These are phyloP conservation scores for Mortierella sp. DNA, from an alignment of 371 early-diverging fungal species.

Conservation along the genomic window DNA sequence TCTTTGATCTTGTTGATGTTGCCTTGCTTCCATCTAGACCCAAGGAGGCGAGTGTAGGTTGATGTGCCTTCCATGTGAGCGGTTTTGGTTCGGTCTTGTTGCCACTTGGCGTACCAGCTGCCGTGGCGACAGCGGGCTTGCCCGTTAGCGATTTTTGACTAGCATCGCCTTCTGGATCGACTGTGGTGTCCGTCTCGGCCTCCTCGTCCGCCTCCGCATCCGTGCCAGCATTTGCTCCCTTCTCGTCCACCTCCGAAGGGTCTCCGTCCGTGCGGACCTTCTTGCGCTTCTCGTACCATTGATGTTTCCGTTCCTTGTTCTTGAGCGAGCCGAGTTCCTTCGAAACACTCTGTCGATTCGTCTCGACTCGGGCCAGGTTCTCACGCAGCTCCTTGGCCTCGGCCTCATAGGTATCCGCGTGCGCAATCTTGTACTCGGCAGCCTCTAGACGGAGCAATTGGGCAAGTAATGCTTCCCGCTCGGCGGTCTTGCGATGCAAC, in stretches of 20 bases:
- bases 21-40: conserved; percentile 1
- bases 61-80: conserved; percentile 27
- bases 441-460: conserved; percentile 45
- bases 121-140: conserved; percentile 9
- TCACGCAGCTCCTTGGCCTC: conserved; percentile 38
- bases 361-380: conserved; percentile 56
- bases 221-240: conserved; percentile 25
- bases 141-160: conserved; percentile 22
- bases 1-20: conserved; percentile 23
- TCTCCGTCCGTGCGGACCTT: conserved; percentile 27
- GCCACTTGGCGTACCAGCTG: neutral
- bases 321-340: conserved; percentile 66
- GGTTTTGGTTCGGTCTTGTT: conserved; percentile 13
- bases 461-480: conserved; percentile 50
- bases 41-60: conserved; percentile 3
- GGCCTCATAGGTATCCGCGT: conserved; percentile 27
- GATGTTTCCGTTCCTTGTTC: conserved; percentile 75
- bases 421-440: conserved; percentile 38
- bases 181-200: conserved; percentile 47
- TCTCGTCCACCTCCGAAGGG: conserved; percentile 31
- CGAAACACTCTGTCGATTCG: conserved; percentile 33
- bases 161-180: conserved; percentile 51
- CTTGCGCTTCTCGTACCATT: conserved; percentile 73
- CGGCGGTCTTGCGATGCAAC: conserved; percentile 56
- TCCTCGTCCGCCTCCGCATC: conserved; percentile 49